These are phyloP conservation scores for Strobilomyces confusus DNA, from an alignment of 768 basidiomycete species.

Conservation along the genomic window DNA sequence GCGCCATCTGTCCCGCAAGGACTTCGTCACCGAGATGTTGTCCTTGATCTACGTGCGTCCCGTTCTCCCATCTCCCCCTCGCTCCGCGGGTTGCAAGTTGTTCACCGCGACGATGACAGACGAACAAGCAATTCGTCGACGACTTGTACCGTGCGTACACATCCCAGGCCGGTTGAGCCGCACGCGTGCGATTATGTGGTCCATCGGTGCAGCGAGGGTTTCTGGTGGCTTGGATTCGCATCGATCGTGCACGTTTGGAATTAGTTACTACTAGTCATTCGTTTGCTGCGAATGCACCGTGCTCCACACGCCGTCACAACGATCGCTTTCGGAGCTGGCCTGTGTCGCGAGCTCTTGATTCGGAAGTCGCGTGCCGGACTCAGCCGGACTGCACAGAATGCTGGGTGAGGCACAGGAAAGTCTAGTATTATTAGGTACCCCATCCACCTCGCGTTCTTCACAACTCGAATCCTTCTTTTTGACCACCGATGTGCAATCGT, in stretches of 20 bases:
- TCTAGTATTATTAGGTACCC: too few species aligned
- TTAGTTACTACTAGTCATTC: background rate
- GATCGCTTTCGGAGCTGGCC: too few species aligned
- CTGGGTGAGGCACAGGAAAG: too few species aligned
- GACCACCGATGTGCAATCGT: too few species aligned
- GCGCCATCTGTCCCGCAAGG: constrained; percentile 42
- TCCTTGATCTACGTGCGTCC: constrained; percentile 56
- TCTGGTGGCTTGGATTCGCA: background rate
- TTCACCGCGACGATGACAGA: constrained; percentile 35
- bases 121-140: constrained; percentile 64
- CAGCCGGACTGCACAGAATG: too few species aligned
- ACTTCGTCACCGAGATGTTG: constrained; percentile 57
- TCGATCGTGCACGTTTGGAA: background rate
- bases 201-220: background rate
- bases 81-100: background rate
- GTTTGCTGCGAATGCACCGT: background rate
- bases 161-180: constrained; percentile 13
- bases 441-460: too few species aligned
- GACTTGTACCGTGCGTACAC: constrained; percentile 53
- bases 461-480: too few species aligned
- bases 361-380: too few species aligned
- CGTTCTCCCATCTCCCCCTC: background rate
- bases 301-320: background rate
- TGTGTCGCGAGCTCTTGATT: too few species aligned
- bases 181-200: background rate